phyloP scores from a whole-genome alignment of 495 filamentous ascomycete genomes.

The Penicillium tannophilum region DNA sequence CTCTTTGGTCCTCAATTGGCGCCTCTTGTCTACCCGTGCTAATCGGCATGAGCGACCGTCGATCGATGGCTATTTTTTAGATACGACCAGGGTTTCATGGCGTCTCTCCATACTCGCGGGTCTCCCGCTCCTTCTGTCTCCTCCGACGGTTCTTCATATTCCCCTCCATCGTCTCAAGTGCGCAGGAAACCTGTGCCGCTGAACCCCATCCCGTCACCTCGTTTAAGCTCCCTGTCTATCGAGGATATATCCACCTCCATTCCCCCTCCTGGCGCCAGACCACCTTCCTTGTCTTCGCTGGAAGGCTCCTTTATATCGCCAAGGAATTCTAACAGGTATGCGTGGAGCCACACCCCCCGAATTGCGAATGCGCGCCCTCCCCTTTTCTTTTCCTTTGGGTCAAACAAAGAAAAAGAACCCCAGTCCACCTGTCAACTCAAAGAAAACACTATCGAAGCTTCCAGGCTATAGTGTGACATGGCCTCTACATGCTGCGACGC shows the following conservation, averaged over 20 bases:
- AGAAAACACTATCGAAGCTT: not conserved
- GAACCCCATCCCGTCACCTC: conserved; percentile 33
- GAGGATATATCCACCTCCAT: conserved; percentile 31
- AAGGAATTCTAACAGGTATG: conserved; percentile 49
- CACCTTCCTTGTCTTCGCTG: conserved; percentile 29
- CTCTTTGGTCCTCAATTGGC: conserved; percentile 26
- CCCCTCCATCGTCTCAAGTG: conserved; percentile 28
- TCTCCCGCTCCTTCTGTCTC: conserved; percentile 26
- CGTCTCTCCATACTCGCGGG: conserved; percentile 29
- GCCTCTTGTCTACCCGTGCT: conserved; percentile 26
- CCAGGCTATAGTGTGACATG: conserved; percentile 19
- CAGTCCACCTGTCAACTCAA: not conserved
- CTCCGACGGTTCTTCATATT: conserved; percentile 15
- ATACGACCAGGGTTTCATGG: conserved; percentile 31
- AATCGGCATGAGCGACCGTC: conserved; percentile 29
- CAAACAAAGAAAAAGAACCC: not conserved
- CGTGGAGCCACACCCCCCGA: conserved; percentile 8
- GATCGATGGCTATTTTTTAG: conserved; percentile 36
- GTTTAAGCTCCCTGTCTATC: conserved; percentile 33
- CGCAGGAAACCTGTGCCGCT: conserved; percentile 45
- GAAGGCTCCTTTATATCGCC: conserved; percentile 38
- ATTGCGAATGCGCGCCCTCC: conserved; percentile 14
- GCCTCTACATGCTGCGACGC: conserved; percentile 26
- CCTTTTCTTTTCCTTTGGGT: conserved; percentile 4
- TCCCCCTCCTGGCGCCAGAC: conserved; percentile 22